A percentile compares a stretch with the other conserved stretches of the same genome.
Evolutionary conservation across 208 protist species (phyloP).

Genomic region (Acanthamoeba sp.): DNA sequence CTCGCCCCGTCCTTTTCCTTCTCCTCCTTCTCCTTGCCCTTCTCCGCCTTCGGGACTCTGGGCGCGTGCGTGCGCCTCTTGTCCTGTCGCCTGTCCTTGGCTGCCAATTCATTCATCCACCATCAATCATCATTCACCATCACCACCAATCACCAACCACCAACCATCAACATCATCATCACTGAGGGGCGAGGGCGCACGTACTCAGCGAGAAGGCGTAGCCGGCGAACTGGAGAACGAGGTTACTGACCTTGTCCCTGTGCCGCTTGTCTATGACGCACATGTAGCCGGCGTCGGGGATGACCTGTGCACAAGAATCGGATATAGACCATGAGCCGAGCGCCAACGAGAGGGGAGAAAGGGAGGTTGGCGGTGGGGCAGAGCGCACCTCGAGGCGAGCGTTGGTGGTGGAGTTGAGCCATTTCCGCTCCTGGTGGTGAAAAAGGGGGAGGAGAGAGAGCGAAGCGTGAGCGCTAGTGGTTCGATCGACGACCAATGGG

Average conservation of each 20-base stretch:
- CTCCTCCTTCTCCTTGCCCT: conserved; percentile 51
- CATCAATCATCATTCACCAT: too few relatives aligned
- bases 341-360: background rate
- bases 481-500: too few relatives aligned
- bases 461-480: background rate
- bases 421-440: conserved; percentile 35
- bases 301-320: background rate
- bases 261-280: conserved; percentile 52
- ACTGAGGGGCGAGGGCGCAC: background rate
- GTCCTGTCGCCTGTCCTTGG: conserved; percentile 38
- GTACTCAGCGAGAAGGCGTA: conserved; percentile 63
- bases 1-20: background rate
- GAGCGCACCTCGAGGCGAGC: conserved; percentile 1
- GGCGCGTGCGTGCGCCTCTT: background rate
- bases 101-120: background rate
- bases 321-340: too few relatives aligned
- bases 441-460: background rate
- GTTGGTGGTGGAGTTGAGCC: conserved; percentile 35
- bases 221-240: conserved; percentile 46
- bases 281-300: conserved; percentile 59
- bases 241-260: conserved; percentile 54
- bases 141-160: background rate
- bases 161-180: too few relatives aligned
- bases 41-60: background rate
- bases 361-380: background rate